Evolutionary conservation across 208 protist species (phyloP), one percentile per base, ranked within the genome.

Genomic region (Wallacemonas sp.): DNA sequence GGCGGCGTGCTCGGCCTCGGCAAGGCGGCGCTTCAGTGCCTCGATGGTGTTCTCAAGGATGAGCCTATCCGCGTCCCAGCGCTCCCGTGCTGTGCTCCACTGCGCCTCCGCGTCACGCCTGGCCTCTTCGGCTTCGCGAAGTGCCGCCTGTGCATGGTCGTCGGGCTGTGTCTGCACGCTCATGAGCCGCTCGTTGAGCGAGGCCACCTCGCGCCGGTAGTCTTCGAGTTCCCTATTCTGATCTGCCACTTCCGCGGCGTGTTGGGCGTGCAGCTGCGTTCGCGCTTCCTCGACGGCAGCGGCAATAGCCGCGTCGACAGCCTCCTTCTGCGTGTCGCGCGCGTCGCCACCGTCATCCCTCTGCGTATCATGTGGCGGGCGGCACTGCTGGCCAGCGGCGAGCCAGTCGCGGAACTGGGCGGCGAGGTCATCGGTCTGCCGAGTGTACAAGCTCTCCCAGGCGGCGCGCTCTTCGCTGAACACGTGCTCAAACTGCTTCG

Each of bases 401-500:
- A 58, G 24, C 61, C 68, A 76, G 50, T 36, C 45, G 0, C 32
- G 34, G 42, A 76, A 71, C 24, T 71, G 63, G 15, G 33, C 24
- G 15, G 48, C 50, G 17, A 76, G 32, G 32, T 19, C 21, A 33
- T 37, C 24, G 5, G 60, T 37, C 57, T 68, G 60, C 22, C 61
- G 58, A 27, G 64, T 45, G 45, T 76, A 48, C 12, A 76, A 39
- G 27, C 57, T 27, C 64, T 76, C 60, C 64, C 64, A 45, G 13
- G 41, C 30, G 21, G 24, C 37, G 24, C 68, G 64, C 52, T 85
- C 82, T 37, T 73, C 73, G 34, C 74, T 73, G 34, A 83, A 73
- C 46, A 83, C 45, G 6, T 24, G 52, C 2, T 74, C 65, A 53
- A 84, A 73, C 38, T 79, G 65, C 29, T 55, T 27, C 33, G 63